Conservation (phyloP, 306 rosid species). For the Lathyrus sativus region DNA sequence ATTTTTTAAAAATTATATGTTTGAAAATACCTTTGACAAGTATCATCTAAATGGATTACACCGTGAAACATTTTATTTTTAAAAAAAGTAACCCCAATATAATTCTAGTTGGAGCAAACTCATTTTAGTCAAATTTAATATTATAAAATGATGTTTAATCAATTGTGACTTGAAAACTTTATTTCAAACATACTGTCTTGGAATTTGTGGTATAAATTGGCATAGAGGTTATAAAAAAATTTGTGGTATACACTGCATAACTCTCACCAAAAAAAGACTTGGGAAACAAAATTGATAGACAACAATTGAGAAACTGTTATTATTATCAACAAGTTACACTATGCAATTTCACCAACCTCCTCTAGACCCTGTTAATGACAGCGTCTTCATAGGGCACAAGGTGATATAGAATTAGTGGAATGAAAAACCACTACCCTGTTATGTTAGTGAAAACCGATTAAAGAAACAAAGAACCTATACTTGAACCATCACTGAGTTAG, state of each 20-base stretch:
- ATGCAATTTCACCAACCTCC: slow-evolving; percentile 46
- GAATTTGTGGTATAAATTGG: too few species aligned
- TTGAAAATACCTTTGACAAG: not conserved
- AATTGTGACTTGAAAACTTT: not conserved
- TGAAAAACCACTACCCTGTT: slow-evolving; percentile 37
- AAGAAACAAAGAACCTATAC: slow-evolving; percentile 23
- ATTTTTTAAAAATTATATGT: too few species aligned
- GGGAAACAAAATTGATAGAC: slow-evolving; percentile 28
- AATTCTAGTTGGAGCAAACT: too few species aligned
- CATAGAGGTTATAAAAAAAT: too few species aligned
- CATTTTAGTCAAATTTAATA: too few species aligned
- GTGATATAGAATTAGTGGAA: slow-evolving; percentile 33
- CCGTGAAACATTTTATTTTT: not conserved
- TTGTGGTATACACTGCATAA: not conserved
- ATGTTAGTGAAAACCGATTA: slow-evolving; percentile 35
- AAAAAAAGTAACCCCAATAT: too few species aligned
- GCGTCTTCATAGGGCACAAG: slow-evolving; percentile 37
- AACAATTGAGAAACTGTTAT: slow-evolving; percentile 39
- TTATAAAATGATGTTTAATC: not conserved
- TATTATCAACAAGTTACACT: slow-evolving; percentile 46
- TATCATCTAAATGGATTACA: too few species aligned
- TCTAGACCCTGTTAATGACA: slow-evolving; percentile 37
- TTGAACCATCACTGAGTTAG: slow-evolving; percentile 34
- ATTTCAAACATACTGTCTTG: not conserved
- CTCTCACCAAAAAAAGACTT: slow-evolving; percentile 27